Evolutionary conservation across 176 grass and related monocot species (phyloP).

Genomic region (Hordeum vulgare): MorexV3_pseudomolecules_assembly NC_058523.1:275472835-275473334

Average conservation of each 20-base stretch:
- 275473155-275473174: neutral
- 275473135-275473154: neutral
- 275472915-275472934: neutral
- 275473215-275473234: neutral
- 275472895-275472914: constrained; percentile 1
- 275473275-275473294: constrained; percentile 32
- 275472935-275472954: neutral
- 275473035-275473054: constrained; percentile 55
- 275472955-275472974: neutral
- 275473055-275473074: constrained; percentile 70
- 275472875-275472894: neutral
- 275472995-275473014: constrained; percentile 77
- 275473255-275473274: neutral
- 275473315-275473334: constrained; percentile 93
- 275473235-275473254: neutral
- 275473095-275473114: constrained; percentile 8
- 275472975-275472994: constrained; percentile 67
- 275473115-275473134: neutral
- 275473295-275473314: constrained; percentile 77
- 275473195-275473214: neutral
- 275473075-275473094: constrained; percentile 36
- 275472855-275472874: constrained; percentile 81
- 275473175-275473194: neutral
- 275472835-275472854: constrained; percentile 76
- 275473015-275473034: constrained; percentile 70